These are phyloP conservation scores for Cyphellophora europaea DNA, from an alignment of 2,329 filamentous ascomycete species.

Conservation along the genomic window DNA sequence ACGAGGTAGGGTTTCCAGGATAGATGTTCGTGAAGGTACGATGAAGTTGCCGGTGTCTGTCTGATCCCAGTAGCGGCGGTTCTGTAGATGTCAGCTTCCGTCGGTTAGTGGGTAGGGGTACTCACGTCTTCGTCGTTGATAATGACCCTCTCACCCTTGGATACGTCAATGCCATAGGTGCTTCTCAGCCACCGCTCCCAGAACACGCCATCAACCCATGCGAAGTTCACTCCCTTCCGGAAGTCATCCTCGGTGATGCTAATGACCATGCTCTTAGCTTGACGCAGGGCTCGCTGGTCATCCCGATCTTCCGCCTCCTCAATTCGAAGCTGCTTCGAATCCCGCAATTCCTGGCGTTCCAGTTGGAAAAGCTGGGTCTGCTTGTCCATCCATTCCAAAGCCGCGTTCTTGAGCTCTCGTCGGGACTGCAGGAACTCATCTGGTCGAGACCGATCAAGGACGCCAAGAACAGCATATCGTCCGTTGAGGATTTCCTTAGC, in stretches of 20 bases:
- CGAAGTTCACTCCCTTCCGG: conserved; percentile 84
- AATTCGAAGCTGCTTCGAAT: conserved; percentile 88
- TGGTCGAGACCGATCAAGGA: conserved; percentile 69
- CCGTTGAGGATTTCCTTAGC: conserved; percentile 91
- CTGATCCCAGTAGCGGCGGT: conserved; percentile 88
- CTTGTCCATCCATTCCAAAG: conserved; percentile 96
- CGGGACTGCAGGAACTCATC: conserved; percentile 71
- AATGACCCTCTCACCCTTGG: conserved; percentile 79
- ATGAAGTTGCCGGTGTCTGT: conserved; percentile 86
- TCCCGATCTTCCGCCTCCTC: conserved; percentile 92
- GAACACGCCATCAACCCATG: conserved; percentile 94
- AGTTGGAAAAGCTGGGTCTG: conserved; percentile 85
- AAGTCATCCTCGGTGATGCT: conserved; percentile 73
- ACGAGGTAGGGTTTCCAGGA: conserved; percentile 66
- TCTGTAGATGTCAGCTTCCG: conserved; percentile 46
- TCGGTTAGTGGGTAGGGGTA: conserved; percentile 19
- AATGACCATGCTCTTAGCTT: conserved; percentile 84
- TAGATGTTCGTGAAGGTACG: conserved; percentile 77
- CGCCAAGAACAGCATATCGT: conserved; percentile 86
- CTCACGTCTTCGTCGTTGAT: conserved; percentile 96
- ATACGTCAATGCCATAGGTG: conserved; percentile 86
- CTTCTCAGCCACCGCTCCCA: conserved; percentile 95
- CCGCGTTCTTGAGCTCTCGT: conserved; percentile 89
- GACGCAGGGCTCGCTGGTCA: conserved; percentile 75
- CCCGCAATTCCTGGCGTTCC: conserved; percentile 83